Evolutionary conservation across 2,329 filamentous ascomycete genomes (phyloP), one percentile per base, ranked within the genome.

Genomic region (Xylariaceae sp.): DNA sequence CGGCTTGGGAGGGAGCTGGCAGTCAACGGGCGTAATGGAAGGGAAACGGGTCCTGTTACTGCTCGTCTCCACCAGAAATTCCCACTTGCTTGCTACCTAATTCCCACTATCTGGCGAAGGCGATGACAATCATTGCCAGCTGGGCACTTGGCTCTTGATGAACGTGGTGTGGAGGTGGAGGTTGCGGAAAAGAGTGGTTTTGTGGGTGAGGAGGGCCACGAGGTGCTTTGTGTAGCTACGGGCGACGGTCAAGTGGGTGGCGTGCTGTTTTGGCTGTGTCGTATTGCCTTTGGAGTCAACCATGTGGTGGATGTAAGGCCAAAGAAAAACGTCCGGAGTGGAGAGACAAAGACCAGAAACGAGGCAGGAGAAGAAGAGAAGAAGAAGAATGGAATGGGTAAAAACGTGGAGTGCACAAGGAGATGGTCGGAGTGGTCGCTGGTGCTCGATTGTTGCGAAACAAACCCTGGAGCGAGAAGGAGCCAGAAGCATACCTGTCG

Each of bases 31-130:
- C 7, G 22, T 7, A 28, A 28, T 28, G 22, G 47, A 51, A 47
- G 49, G 51, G 46, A 33, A 51, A 43, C 17, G 45, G 45, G 47
- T 39, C 40, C 48, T 28, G 42, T 51, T 38, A 45, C 42, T 42
- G 33, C 49, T 47, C 50, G 39, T 41, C 49, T 58, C 50, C 54
- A 58, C 53, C 45, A n/a, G 40, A 38, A 12, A 33, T 41, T 54
- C 42, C 50, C 56, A 56, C 56, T 54, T 46, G 40, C 50, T 52
- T 56, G 54, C 54, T 50, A 50, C 50, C 53, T 41, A 48, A 49
- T 40, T 46, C 46, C 46, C 43, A 56, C 51, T 58, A 50, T 52
- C 51, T 54, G 42, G 51, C 51, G 49, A 46, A 34, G 19, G 51
- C 44, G 55, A 50, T 9, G 52, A 48, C 47, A 52, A 41, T 50